A percentile compares a stretch with the other conserved stretches of the same genome.
These are phyloP conservation scores for Yamadazyma diddensiae DNA, from an alignment of 1,139 yeast species.

Conservation along the genomic window DNA sequence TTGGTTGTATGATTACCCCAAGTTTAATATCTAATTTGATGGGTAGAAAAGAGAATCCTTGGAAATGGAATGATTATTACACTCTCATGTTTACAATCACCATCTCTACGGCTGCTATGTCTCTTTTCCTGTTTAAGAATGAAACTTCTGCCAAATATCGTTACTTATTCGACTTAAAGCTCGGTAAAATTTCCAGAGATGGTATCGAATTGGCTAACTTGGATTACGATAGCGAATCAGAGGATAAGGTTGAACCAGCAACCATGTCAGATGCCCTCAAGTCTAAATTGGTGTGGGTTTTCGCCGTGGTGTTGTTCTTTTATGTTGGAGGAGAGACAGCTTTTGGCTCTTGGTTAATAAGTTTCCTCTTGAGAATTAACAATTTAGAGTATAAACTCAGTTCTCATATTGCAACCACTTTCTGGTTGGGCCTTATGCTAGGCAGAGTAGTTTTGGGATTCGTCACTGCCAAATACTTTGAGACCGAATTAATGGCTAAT, in stretches of 20 bases:
- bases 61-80: slow-evolving; percentile 50
- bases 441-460: slow-evolving; percentile 64
- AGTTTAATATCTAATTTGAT: slow-evolving; percentile 48
- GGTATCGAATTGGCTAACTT: slow-evolving; percentile 11
- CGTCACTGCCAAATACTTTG: slow-evolving; percentile 50
- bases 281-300: slow-evolving; percentile 44
- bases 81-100: slow-evolving; percentile 28
- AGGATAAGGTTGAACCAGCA: slow-evolving; percentile 18
- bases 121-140: slow-evolving; percentile 33
- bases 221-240: slow-evolving; percentile 10
- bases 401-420: slow-evolving; percentile 60
- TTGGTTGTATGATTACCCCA: slow-evolving; percentile 68
- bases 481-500: slow-evolving; percentile 46
- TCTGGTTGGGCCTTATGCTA: slow-evolving; percentile 62
- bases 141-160: slow-evolving; percentile 58
- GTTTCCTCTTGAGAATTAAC: slow-evolving; percentile 53
- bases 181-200: slow-evolving; percentile 8
- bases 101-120: slow-evolving; percentile 5
- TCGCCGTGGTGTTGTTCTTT: slow-evolving; percentile 50
- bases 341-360: slow-evolving; percentile 66
- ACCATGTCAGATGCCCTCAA: slow-evolving; percentile 32
- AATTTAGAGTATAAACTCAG: slow-evolving; percentile 42
- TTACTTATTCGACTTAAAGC: slow-evolving; percentile 24
- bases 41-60: slow-evolving; percentile 30
- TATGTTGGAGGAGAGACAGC: slow-evolving; percentile 71